These are phyloP conservation scores for Bryoerythrophyllum caledonicum DNA, from an alignment of 225 moss, liverwort and hornwort species.

Conservation along the genomic window DNA sequence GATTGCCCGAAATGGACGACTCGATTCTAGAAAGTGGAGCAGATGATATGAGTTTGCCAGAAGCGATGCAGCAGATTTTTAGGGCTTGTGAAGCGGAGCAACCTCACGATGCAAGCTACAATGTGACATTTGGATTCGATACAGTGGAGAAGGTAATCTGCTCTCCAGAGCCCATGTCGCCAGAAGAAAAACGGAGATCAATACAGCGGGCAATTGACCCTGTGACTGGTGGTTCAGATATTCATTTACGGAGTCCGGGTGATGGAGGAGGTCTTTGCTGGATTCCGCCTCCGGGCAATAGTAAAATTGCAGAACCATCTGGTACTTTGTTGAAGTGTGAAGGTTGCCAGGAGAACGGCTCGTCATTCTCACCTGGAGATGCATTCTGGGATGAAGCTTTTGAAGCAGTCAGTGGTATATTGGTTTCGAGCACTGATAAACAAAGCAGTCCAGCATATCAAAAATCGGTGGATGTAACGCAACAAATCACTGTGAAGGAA, in stretches of 20 bases:
- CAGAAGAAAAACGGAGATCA: slow-evolving; percentile 28
- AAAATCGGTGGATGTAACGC: slow-evolving; percentile 21
- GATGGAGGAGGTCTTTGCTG: slow-evolving; percentile 36
- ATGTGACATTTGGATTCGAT: slow-evolving; percentile 14
- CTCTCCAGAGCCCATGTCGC: slow-evolving; percentile 39
- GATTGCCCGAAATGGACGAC: slow-evolving; percentile 19
- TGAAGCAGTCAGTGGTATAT: slow-evolving; percentile 61
- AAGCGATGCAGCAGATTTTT: slow-evolving; percentile 34
- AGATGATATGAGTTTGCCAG: slow-evolving; percentile 37
- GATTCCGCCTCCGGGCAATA: slow-evolving; percentile 46
- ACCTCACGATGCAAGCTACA: slow-evolving; percentile 1
- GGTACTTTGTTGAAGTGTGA: slow-evolving; percentile 33
- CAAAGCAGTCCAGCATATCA: slow-evolving; percentile 30
- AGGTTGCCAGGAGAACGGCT: slow-evolving; percentile 55
- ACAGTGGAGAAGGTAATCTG: slow-evolving; percentile 26
- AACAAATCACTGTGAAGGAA: slow-evolving; percentile 29
- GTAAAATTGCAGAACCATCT: slow-evolving; percentile 37
- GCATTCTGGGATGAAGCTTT: slow-evolving; percentile 99
- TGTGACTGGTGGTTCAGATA: slow-evolving; percentile 24
- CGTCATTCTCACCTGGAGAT: slow-evolving; percentile 83
- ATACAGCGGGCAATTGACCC: slow-evolving; percentile 13
- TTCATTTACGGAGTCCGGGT: slow-evolving; percentile 22
- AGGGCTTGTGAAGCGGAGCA: slow-evolving; percentile 38
- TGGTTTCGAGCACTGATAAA: slow-evolving; percentile 50
- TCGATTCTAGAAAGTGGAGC: no score